Evolutionary conservation across 495 filamentous ascomycete genomes (phyloP).

Genomic region (Aspergillus avenaceus): DNA sequence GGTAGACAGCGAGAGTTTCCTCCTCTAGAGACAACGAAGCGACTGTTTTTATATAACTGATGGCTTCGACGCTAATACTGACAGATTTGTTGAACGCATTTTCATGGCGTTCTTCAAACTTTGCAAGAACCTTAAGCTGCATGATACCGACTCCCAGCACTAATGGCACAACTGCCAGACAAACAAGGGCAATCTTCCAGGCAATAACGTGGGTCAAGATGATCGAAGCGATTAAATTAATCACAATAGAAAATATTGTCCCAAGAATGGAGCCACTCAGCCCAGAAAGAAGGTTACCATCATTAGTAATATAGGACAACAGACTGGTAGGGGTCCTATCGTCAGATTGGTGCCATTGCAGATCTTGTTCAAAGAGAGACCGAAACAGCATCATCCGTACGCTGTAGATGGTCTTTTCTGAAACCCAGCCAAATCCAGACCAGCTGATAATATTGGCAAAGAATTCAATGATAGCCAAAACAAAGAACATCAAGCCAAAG

Average conservation of each 20-base stretch:
- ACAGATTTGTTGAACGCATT: slow-evolving; percentile 48
- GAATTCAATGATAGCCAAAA: slow-evolving; percentile 50
- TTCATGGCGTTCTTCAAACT: slow-evolving; percentile 58
- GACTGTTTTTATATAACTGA: slow-evolving; percentile 51
- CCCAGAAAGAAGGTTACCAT: slow-evolving; percentile 45
- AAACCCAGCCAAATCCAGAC: slow-evolving; percentile 46
- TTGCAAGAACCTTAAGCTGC: slow-evolving; percentile 45
- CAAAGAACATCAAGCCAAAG: slow-evolving; percentile 52
- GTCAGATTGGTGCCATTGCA: slow-evolving; percentile 49
- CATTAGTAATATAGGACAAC: slow-evolving; percentile 46
- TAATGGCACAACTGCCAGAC: slow-evolving; percentile 37
- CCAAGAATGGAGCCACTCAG: slow-evolving; percentile 42
- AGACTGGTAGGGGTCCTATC: slow-evolving; percentile 43
- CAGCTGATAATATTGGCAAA: slow-evolving; percentile 48
- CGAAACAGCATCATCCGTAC: slow-evolving; percentile 48
- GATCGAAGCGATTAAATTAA: slow-evolving; percentile 39
- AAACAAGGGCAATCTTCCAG: slow-evolving; percentile 39
- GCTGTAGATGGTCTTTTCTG: slow-evolving; percentile 47
- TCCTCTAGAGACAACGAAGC: slow-evolving; percentile 47
- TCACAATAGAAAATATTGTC: slow-evolving; percentile 42
- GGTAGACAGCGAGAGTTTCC: slow-evolving; percentile 32
- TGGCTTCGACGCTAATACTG: slow-evolving; percentile 47
- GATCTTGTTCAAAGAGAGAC: slow-evolving; percentile 48
- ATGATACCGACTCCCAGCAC: slow-evolving; percentile 46
- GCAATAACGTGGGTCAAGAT: slow-evolving; percentile 41